phyloP scores from a whole-genome alignment of 2,329 filamentous ascomycete species.

The Hortaea werneckii region DNA sequence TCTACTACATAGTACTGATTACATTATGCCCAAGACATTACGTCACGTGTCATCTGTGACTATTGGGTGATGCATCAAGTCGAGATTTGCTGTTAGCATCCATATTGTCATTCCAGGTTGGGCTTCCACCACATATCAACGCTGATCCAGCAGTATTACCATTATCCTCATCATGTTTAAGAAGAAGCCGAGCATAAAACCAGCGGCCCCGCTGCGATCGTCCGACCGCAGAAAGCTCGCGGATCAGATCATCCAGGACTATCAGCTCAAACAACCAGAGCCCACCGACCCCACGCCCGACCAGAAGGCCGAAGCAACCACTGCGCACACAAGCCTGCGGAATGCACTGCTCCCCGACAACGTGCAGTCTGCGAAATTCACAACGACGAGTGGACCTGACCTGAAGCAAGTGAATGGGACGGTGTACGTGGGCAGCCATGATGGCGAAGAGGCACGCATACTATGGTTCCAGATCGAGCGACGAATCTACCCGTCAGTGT shows the following conservation, averaged over 20 bases:
- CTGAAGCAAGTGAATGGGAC: slow-evolving; percentile 52
- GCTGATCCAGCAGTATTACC: no score
- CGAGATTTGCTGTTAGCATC: no score
- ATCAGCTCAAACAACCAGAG: slow-evolving; percentile 34
- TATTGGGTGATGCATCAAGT: no score
- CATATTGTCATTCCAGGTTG: no score
- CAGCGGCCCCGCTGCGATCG: slow-evolving; percentile 54
- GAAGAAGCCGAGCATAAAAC: slow-evolving; percentile 47
- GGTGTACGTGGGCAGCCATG: slow-evolving; percentile 52
- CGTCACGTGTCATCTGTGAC: no score
- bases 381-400: slow-evolving; percentile 53
- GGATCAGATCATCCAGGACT: slow-evolving; percentile 56
- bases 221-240: slow-evolving; percentile 58
- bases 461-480: slow-evolving; percentile 56
- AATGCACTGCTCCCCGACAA: slow-evolving; percentile 55
- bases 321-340: slow-evolving; percentile 42
- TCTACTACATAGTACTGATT: no score
- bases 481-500: slow-evolving; percentile 45
- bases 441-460: slow-evolving; percentile 47
- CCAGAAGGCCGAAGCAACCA: slow-evolving; percentile 34
- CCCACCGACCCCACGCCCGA: slow-evolving; percentile 27
- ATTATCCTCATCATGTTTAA: slow-evolving; percentile 23
- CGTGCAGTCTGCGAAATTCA: slow-evolving; percentile 52
- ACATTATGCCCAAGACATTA: no score
- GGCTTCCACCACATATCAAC: no score